A percentile compares a stretch with the other conserved stretches of the same genome.
These are phyloP conservation scores for Azolla pinnata DNA, from an alignment of 75 land plant genomes.

Conservation along the genomic window DNA sequence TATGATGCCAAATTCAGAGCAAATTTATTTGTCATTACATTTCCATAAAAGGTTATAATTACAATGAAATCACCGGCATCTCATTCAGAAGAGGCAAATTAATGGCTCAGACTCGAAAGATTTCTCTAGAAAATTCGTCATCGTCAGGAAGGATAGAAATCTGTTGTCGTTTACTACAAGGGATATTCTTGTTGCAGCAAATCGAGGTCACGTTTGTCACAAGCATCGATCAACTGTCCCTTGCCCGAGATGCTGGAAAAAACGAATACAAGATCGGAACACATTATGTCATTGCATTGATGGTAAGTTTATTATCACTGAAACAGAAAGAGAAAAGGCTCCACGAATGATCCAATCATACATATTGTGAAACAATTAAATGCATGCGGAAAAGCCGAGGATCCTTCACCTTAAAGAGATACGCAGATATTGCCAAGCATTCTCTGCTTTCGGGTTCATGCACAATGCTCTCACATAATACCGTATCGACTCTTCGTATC, in stretches of 20 bases:
- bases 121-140: no score
- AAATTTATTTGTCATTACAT: no score
- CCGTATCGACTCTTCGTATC: conserved; percentile 79
- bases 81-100: no score
- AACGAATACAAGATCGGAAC: conserved; percentile 6
- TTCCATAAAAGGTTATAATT: no score
- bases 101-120: no score
- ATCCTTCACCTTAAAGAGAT: conserved; percentile 71
- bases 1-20: no score
- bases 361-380: no score
- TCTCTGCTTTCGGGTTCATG: conserved; percentile 98
- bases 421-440: conserved; percentile 90
- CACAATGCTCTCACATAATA: conserved; percentile 86
- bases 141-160: no score
- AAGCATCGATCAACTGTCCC: conserved; percentile 76
- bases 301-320: not conserved
- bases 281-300: not conserved
- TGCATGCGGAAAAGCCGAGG: conserved; percentile 2
- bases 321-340: not conserved
- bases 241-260: conserved; percentile 57
- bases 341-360: conserved; percentile 2
- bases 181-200: conserved; percentile 75
- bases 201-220: conserved; percentile 73
- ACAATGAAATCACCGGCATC: no score
- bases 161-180: conserved; percentile 26